A percentile compares a stretch with the other conserved stretches of the same genome.
phyloP scores from a whole-genome alignment of 2,329 filamentous ascomycete species.

The Fusarium sp. region DNA sequence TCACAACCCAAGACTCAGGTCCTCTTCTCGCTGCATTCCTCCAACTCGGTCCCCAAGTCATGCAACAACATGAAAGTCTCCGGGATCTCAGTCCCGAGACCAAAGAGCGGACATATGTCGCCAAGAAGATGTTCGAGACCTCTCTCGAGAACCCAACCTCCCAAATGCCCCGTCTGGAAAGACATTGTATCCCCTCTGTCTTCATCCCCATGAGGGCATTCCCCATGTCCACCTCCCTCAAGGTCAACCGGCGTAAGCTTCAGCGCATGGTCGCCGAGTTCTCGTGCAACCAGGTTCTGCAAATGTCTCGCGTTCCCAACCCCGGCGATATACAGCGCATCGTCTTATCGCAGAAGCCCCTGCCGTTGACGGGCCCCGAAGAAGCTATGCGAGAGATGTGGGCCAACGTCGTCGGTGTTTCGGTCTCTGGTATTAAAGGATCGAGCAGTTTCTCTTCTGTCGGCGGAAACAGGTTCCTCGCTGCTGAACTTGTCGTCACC shows the following conservation, averaged over 20 bases:
- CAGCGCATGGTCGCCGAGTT: constrained; percentile 60
- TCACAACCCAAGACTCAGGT: constrained; percentile 60
- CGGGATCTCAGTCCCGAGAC: constrained; percentile 56
- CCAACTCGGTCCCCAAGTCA: constrained; percentile 59
- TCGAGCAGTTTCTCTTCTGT: constrained; percentile 61
- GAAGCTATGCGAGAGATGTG: constrained; percentile 63
- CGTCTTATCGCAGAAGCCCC: constrained; percentile 55
- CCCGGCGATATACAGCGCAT: constrained; percentile 54
- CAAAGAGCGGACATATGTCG: constrained; percentile 59
- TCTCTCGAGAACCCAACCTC: constrained; percentile 53
- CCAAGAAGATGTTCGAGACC: constrained; percentile 59
- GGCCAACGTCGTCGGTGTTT: constrained; percentile 58
- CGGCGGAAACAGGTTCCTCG: constrained; percentile 62
- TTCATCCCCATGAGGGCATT: constrained; percentile 64
- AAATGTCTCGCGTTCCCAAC: constrained; percentile 56
- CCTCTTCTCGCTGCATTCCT: constrained; percentile 63
- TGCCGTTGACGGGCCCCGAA: constrained; percentile 63
- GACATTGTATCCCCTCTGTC: constrained; percentile 60
- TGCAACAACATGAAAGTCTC: constrained; percentile 56
- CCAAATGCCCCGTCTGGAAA: constrained; percentile 48
- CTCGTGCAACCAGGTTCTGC: constrained; percentile 59
- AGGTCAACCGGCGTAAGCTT: constrained; percentile 64
- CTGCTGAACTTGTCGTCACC: constrained; percentile 58
- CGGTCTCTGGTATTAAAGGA: constrained; percentile 57
- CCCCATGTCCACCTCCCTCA: constrained; percentile 64